phyloP scores from a whole-genome alignment of 371 early-diverging fungal species.

The Blastocladiella emersonii region DNA sequence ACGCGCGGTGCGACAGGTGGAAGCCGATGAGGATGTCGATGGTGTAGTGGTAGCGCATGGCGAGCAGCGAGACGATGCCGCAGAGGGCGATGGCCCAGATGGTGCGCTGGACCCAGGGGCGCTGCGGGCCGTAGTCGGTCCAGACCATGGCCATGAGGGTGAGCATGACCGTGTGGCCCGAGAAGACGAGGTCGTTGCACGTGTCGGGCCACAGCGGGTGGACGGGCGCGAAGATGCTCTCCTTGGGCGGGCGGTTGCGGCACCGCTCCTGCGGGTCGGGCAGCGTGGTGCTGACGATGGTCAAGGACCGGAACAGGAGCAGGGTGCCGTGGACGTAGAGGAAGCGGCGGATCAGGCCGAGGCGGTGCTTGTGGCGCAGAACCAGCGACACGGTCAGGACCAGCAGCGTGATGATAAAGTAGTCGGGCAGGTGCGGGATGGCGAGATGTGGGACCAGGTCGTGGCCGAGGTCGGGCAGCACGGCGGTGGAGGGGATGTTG shows the following conservation, averaged over 20 bases:
- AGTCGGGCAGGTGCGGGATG: slow-evolving; percentile 2
- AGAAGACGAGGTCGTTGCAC: neutral
- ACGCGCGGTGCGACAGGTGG: neutral
- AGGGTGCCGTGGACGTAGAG: slow-evolving; percentile 3
- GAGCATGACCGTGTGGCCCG: neutral
- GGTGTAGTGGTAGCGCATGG: neutral
- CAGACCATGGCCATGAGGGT: neutral
- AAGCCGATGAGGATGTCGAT: neutral
- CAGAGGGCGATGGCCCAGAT: neutral
- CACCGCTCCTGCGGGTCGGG: slow-evolving; percentile 3
- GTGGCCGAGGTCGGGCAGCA: slow-evolving; percentile 1
- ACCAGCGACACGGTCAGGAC: neutral
- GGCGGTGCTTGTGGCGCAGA: neutral
- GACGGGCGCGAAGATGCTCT: neutral
- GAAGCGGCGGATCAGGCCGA: neutral
- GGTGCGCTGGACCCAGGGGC: neutral
- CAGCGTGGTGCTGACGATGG: neutral
- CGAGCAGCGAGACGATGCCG: neutral
- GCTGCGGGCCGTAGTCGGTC: slow-evolving; percentile 4
- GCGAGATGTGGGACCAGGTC: neutral
- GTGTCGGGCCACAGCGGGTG: neutral
- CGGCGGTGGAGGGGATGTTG: neutral
- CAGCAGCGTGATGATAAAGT: neutral
- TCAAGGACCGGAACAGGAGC: neutral
- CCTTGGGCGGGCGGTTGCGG: neutral